Conservation (phyloP, 768 basidiomycete species). For the Suillus fuscotomentosus region DNA sequence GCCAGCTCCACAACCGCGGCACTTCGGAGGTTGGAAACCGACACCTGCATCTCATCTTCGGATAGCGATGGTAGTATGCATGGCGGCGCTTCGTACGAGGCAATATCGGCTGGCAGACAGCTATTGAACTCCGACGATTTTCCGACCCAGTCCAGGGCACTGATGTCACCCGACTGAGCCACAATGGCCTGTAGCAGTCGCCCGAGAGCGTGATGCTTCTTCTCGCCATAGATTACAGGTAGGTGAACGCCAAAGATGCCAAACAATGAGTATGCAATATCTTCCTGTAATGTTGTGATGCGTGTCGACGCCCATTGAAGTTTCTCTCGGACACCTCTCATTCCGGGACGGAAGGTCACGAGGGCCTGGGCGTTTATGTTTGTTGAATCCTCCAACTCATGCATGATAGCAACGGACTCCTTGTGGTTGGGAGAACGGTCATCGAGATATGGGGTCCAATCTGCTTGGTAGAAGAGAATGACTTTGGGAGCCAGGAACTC, state of each 20-base stretch:
- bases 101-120: neutral
- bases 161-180: neutral
- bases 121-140: neutral
- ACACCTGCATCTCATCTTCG: neutral
- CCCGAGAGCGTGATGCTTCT: neutral
- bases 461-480: constrained; percentile 26
- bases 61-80: neutral
- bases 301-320: constrained; percentile 15
- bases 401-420: neutral
- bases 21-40: neutral
- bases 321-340: neutral
- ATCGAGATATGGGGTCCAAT: constrained; percentile 17
- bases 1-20: neutral
- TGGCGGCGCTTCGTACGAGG: neutral
- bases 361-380: neutral
- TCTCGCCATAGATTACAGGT: constrained; percentile 13
- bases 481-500: constrained; percentile 25
- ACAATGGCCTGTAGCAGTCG: neutral
- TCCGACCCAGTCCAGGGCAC: neutral
- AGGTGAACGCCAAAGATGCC: constrained; percentile 10
- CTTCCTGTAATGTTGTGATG: constrained; percentile 12
- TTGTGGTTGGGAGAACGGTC: neutral
- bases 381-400: neutral
- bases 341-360: neutral
- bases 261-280: constrained; percentile 12